A percentile compares a stretch with the other conserved stretches of the same genome.
Conservation (phyloP, 2,329 filamentous ascomycete genomes). For the Ceratocystis lukuohia region DNA sequence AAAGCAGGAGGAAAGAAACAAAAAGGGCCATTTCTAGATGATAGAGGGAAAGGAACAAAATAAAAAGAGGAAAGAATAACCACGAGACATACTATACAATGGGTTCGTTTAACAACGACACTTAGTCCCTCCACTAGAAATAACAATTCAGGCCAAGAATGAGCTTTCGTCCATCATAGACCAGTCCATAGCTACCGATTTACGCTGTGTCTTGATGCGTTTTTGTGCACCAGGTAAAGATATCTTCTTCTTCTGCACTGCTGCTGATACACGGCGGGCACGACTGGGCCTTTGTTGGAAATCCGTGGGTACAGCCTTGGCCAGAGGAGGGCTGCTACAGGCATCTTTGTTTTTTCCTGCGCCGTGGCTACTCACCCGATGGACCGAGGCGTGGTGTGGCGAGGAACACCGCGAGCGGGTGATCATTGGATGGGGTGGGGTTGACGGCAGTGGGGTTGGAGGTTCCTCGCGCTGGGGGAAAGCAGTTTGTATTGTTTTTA, state of each 20-base stretch:
- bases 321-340: neutral
- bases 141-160: slow-evolving; percentile 7
- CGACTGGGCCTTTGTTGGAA: neutral
- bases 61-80: neutral
- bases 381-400: neutral
- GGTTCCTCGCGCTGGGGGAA: neutral
- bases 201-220: neutral
- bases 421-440: slow-evolving; percentile 7
- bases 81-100: neutral
- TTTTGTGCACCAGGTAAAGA: neutral
- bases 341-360: neutral
- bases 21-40: too few species aligned
- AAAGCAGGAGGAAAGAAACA: too few species aligned
- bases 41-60: too few species aligned
- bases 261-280: neutral
- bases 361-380: neutral
- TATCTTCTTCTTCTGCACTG: neutral
- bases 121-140: neutral
- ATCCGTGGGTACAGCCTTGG: neutral
- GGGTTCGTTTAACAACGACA: neutral
- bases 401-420: slow-evolving; percentile 6
- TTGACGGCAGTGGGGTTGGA: neutral
- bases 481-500: neutral
- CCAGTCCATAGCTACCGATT: slow-evolving; percentile 1
- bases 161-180: slow-evolving; percentile 5